These are phyloP conservation scores for Noccaea caerulescens DNA, from an alignment of 345 rosid species.

Conservation along the genomic window DNA sequence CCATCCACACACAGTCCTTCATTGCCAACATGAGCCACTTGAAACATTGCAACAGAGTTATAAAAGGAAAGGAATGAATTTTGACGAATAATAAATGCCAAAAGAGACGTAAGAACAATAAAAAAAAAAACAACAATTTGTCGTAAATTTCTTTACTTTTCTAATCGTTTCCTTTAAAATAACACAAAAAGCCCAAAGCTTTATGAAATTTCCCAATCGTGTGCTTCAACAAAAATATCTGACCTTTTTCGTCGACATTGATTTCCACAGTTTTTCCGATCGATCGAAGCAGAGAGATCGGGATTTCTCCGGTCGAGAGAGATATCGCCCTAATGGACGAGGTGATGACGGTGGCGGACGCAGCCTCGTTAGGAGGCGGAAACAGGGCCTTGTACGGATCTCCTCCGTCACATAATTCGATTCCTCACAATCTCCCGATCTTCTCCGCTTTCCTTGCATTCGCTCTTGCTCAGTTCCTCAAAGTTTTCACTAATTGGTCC, in stretches of 20 bases:
- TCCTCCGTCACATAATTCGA: slow-evolving; percentile 47
- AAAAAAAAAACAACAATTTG: background rate
- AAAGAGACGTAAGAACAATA: background rate
- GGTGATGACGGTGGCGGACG: slow-evolving; percentile 66
- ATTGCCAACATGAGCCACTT: too few species aligned
- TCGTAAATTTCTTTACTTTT: background rate
- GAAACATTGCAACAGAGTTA: too few species aligned
- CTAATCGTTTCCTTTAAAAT: background rate
- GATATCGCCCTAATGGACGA: slow-evolving; percentile 53
- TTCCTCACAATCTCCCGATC: slow-evolving; percentile 77
- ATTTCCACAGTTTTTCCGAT: background rate
- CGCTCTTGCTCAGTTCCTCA: slow-evolving; percentile 95
- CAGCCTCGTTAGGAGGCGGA: slow-evolving; percentile 38
- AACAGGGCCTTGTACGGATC: slow-evolving; percentile 42
- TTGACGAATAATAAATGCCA: background rate
- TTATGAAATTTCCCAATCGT: background rate
- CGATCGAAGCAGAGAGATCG: slow-evolving; percentile 18
- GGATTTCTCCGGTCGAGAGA: background rate
- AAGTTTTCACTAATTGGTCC: slow-evolving; percentile 93
- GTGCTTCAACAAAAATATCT: slow-evolving; percentile 1
- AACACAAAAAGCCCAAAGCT: slow-evolving; percentile 1
- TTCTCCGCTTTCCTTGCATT: slow-evolving; percentile 86
- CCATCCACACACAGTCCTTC: too few species aligned
- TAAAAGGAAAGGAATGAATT: too few species aligned
- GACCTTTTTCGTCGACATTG: slow-evolving; percentile 22